Base-by-base conservation (phyloP, 2,329 filamentous ascomycete genomes). In the Beauveria asiatica region DNA sequence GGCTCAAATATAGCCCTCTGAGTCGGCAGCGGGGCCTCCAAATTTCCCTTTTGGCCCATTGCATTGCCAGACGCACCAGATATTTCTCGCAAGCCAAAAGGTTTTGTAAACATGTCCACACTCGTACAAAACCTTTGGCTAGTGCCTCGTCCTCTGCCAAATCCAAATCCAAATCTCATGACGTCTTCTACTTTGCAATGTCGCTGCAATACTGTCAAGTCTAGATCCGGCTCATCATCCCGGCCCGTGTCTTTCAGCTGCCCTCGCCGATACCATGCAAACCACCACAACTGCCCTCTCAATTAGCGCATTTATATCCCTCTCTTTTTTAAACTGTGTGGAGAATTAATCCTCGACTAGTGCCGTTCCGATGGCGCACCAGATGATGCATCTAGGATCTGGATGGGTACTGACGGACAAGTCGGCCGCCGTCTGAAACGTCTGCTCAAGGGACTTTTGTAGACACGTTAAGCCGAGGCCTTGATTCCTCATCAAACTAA, bases 401-500 rank as follows among this genome's bases (percentile, higher is more conserved):
- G 75, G 75, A 59, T 83, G 80, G 16, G 79, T 82, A 2, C 77
- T 74, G 23, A 71, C 65, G 25, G 55, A 57, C 33, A 57, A 50
- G 42, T 57, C 68, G 7, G 75, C 72, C 0, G 78, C 78, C 0
- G 75, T 52, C 21, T 71, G 67, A 62, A 79, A 82, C 0, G 75
- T 75, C 65, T 78, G 74, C 7, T 74, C 71, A 9, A 78, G 68
- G 1, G 65, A 69, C 51, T 73, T 69, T 39, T 67, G 66, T 10
- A 81, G 59, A 48, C 76, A 78, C 61, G 51, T 76, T 6, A 81
- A 64, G 0, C 79, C 80, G 16, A 82, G 67, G 0, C 78, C 76
- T 59, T 82, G 78, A 9, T 78, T 82, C 9, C 80, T 67, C 80
- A 82, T 82, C 13, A 82, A 64, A 48, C 76, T 79, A 64, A 48